phyloP scores from a whole-genome alignment of 1,139 yeast species.

The Geotrichum klebahnii region DNA sequence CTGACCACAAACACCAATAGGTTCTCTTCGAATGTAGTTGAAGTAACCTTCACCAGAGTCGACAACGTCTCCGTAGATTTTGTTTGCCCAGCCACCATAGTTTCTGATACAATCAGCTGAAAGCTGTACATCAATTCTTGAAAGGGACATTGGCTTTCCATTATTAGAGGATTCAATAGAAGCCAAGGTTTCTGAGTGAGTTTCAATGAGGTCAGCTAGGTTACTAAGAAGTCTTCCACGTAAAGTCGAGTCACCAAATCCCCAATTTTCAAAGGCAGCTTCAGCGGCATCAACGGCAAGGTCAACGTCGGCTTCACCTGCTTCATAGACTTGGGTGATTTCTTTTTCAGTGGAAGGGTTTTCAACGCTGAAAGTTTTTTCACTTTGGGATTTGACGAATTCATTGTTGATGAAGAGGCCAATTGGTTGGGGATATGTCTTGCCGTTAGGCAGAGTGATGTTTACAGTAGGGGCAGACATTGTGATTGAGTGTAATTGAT shows the following conservation, averaged over 20 bases:
- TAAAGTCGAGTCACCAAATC: slow-evolving; percentile 46
- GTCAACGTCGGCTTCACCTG: slow-evolving; percentile 52
- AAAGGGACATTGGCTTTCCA: slow-evolving; percentile 63
- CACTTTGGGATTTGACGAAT: slow-evolving; percentile 47
- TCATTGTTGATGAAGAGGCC: slow-evolving; percentile 65
- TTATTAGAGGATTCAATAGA: slow-evolving; percentile 77
- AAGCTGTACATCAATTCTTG: slow-evolving; percentile 55
- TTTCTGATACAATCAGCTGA: slow-evolving; percentile 57
- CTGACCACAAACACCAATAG: slow-evolving; percentile 79
- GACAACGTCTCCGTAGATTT: slow-evolving; percentile 62
- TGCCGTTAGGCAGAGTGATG: slow-evolving; percentile 61
- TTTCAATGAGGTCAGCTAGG: slow-evolving; percentile 62
- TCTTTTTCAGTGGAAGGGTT: slow-evolving; percentile 59
- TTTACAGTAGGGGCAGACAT: slow-evolving; percentile 24
- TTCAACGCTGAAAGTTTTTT: slow-evolving; percentile 51
- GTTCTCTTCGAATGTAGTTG: slow-evolving; percentile 59
- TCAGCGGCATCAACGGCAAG: slow-evolving; percentile 53
- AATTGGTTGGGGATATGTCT: slow-evolving; percentile 57
- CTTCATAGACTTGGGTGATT: slow-evolving; percentile 50
- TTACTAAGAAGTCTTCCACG: slow-evolving; percentile 57
- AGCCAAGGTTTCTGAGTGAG: slow-evolving; percentile 57
- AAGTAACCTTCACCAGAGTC: slow-evolving; percentile 62
- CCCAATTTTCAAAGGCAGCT: slow-evolving; percentile 48
- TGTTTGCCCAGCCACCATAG: slow-evolving; percentile 82
- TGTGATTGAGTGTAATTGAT: background rate